phyloP scores from a whole-genome alignment of 176 grass and related monocot species.

The Canna indica region DNA sequence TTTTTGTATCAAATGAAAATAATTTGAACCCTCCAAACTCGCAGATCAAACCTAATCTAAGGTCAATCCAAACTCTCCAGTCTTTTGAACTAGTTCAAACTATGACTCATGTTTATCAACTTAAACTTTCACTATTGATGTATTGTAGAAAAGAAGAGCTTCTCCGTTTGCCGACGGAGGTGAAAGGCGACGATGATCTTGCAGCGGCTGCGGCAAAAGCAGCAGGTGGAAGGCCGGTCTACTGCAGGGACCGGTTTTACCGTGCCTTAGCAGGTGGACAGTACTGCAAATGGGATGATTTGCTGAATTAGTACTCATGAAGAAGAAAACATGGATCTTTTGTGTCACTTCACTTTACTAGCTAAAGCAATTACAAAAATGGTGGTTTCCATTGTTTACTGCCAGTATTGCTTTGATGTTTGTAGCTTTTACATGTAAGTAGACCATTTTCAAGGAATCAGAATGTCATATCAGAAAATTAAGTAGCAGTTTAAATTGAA shows the following conservation, averaged over 20 bases:
- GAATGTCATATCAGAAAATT: too few relatives aligned
- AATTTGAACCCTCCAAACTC: slow-evolving; percentile 23
- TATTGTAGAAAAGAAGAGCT: slow-evolving; percentile 60
- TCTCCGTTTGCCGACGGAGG: slow-evolving; percentile 64
- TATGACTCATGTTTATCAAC: background rate
- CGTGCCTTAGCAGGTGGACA: slow-evolving; percentile 79
- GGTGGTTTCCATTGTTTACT: too few relatives aligned
- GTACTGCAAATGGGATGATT: slow-evolving; percentile 93
- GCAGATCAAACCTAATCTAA: slow-evolving; percentile 48
- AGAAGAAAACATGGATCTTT: background rate
- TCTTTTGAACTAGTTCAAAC: background rate
- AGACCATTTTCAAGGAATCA: too few relatives aligned
- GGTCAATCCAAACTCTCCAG: slow-evolving; percentile 38
- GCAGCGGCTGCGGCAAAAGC: slow-evolving; percentile 69
- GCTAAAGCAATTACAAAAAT: background rate
- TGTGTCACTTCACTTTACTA: background rate
- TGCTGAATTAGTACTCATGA: slow-evolving; percentile 42
- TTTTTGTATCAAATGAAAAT: slow-evolving; percentile 26
- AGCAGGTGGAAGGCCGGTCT: slow-evolving; percentile 80
- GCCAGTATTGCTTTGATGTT: too few relatives aligned
- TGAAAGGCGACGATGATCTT: slow-evolving; percentile 74
- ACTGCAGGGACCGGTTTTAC: slow-evolving; percentile 90
- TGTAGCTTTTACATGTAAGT: background rate
- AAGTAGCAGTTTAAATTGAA: too few relatives aligned
- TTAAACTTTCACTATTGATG: too few relatives aligned